Percentiles rank a stretch among this genome's conserved stretches.
These are phyloP conservation scores for Ogataea corticis DNA, from an alignment of 805 yeast species.

Conservation along the genomic window DNA sequence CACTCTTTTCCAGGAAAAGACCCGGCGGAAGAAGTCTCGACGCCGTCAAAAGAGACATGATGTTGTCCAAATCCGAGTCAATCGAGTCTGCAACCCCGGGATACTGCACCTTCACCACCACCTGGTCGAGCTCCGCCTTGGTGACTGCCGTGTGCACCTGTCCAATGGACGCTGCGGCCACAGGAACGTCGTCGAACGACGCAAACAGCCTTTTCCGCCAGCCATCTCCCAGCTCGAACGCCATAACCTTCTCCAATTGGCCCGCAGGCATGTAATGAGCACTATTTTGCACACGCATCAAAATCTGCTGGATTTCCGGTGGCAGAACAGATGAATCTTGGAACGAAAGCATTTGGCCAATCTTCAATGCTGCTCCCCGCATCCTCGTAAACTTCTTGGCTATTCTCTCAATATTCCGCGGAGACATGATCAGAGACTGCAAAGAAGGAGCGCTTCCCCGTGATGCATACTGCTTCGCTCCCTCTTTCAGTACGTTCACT, in stretches of 20 bases:
- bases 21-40: conserved; percentile 88
- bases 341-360: conserved; percentile 96
- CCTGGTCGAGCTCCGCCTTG: conserved; percentile 58
- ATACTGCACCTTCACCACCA: conserved; percentile 94
- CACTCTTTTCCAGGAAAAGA: conserved; percentile 83
- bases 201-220: conserved; percentile 74
- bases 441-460: conserved; percentile 46
- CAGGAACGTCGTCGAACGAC: conserved; percentile 81
- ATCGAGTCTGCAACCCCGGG: conserved; percentile 95
- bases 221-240: conserved; percentile 67
- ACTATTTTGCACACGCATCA: conserved; percentile 84
- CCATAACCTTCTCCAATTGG: conserved; percentile 78
- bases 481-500: conserved; percentile 75
- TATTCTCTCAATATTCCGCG: conserved; percentile 82
- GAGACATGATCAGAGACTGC: conserved; percentile 66
- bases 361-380: conserved; percentile 98
- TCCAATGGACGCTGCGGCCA: conserved; percentile 97
- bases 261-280: conserved; percentile 97
- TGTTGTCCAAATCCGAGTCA: conserved; percentile 89
- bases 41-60: conserved; percentile 80
- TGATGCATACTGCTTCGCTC: conserved; percentile 64
- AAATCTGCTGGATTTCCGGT: conserved; percentile 74
- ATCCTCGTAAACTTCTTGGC: conserved; percentile 86
- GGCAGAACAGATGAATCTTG: conserved; percentile 89
- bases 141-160: conserved; percentile 89